phyloP scores from a whole-genome alignment of 495 filamentous ascomycete species.

The Aspergillus asperescens region DNA sequence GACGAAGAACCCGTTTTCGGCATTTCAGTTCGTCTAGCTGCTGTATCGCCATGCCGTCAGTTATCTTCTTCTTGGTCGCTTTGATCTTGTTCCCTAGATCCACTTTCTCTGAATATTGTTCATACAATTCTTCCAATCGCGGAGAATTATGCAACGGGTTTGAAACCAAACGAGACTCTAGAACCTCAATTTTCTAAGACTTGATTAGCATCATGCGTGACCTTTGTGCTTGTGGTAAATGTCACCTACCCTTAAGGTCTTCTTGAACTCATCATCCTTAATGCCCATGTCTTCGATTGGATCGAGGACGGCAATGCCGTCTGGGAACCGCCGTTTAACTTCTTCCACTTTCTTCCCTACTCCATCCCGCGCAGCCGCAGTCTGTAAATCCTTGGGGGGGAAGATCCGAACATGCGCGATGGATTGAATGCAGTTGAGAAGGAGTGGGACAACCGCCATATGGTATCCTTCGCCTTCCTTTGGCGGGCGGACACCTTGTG shows the following conservation, averaged over 20 bases:
- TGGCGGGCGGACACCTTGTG: constrained; percentile 58
- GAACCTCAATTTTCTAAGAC: constrained; percentile 81
- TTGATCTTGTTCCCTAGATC: constrained; percentile 73
- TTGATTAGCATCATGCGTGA: constrained; percentile 11
- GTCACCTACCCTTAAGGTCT: constrained; percentile 64
- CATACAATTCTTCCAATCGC: constrained; percentile 71
- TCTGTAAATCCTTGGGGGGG: constrained; percentile 67
- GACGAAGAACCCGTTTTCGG: constrained; percentile 90
- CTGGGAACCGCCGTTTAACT: constrained; percentile 79
- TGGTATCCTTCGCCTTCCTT: constrained; percentile 59
- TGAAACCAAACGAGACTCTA: constrained; percentile 82
- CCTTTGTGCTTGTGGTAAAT: background rate
- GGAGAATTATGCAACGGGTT: constrained; percentile 90
- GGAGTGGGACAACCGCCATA: constrained; percentile 80
- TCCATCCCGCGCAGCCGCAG: constrained; percentile 53
- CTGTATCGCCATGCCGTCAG: constrained; percentile 72
- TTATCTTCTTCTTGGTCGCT: constrained; percentile 77
- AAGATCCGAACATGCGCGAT: constrained; percentile 75
- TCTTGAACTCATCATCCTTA: constrained; percentile 86
- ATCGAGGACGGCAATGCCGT: constrained; percentile 81
- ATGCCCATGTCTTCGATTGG: constrained; percentile 95
- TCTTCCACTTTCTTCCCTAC: constrained; percentile 68
- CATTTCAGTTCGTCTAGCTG: constrained; percentile 95
- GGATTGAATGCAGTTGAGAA: constrained; percentile 74
- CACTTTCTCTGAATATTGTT: constrained; percentile 77